These are phyloP conservation scores for Aurifilum marmelostoma DNA, from an alignment of 2,329 filamentous ascomycete species.

Conservation along the genomic window DNA sequence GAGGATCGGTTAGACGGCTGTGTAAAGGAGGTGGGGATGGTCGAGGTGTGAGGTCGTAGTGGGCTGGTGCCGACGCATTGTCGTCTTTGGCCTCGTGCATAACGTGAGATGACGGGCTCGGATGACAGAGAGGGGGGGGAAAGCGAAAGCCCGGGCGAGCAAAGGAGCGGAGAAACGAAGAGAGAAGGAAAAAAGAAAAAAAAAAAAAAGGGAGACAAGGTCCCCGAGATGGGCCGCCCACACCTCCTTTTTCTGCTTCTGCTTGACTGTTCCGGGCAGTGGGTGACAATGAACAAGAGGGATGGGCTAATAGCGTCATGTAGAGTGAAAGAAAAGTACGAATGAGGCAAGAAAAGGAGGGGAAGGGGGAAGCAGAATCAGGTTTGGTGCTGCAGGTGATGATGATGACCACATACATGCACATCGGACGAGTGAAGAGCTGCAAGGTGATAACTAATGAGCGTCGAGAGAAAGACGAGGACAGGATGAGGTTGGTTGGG, in stretches of 20 bases:
- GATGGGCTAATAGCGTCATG: background rate
- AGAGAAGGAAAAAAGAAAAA: background rate
- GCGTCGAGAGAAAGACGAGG: constrained; percentile 8
- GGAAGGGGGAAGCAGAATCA: background rate
- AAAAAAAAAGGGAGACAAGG: background rate
- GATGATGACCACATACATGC: background rate
- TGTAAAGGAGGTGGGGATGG: background rate
- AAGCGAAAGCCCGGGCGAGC: background rate
- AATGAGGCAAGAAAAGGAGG: background rate
- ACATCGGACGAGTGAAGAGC: too few relatives aligned
- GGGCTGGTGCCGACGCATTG: background rate
- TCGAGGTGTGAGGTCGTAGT: background rate
- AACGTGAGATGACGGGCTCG: background rate
- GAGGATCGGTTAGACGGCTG: background rate
- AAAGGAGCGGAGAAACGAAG: background rate
- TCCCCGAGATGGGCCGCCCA: constrained; percentile 3
- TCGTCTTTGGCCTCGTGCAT: background rate
- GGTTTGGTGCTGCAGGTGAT: constrained; percentile 7
- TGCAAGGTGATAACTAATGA: constrained; percentile 10
- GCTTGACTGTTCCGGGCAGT: background rate
- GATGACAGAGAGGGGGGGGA: background rate
- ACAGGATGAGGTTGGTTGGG: background rate
- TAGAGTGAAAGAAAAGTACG: background rate
- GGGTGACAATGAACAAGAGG: background rate
- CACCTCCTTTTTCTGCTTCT: background rate